Evolutionary conservation across 1,284 basidiomycete species (phyloP).

Genomic region (Tylopilus sp.): DNA sequence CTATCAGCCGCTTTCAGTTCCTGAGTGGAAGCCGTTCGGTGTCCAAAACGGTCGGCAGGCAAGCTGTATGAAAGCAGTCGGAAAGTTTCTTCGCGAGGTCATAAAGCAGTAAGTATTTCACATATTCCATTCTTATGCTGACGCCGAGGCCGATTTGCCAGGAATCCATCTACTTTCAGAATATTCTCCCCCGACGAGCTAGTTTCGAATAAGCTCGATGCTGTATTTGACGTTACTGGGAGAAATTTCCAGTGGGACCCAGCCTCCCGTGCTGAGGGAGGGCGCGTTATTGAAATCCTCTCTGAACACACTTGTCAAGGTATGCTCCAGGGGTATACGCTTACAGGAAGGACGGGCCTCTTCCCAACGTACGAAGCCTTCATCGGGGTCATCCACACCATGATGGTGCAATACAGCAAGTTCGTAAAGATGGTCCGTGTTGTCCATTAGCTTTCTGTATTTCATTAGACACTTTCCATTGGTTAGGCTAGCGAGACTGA

Average conservation of each 20-base stretch:
- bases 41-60: slow-evolving; percentile 54
- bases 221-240: slow-evolving; percentile 58
- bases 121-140: neutral
- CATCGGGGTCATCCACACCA: slow-evolving; percentile 74
- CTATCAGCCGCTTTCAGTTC: slow-evolving; percentile 59
- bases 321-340: slow-evolving; percentile 82
- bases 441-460: neutral
- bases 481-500: slow-evolving; percentile 58
- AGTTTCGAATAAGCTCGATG: slow-evolving; percentile 86
- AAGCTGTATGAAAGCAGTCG: slow-evolving; percentile 78
- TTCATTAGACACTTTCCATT: neutral
- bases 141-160: slow-evolving; percentile 20
- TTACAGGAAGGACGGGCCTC: slow-evolving; percentile 76
- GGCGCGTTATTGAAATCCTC: slow-evolving; percentile 82
- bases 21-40: slow-evolving; percentile 60
- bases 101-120: slow-evolving; percentile 45
- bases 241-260: slow-evolving; percentile 84
- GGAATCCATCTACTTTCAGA: slow-evolving; percentile 74
- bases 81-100: slow-evolving; percentile 55
- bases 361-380: slow-evolving; percentile 91
- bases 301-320: slow-evolving; percentile 88
- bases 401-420: slow-evolving; percentile 83
- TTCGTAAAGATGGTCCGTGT: slow-evolving; percentile 70
- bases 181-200: slow-evolving; percentile 92
- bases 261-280: slow-evolving; percentile 58